These are phyloP conservation scores for Diaporthe sp. DNA, from an alignment of 2,329 filamentous ascomycete species.

Conservation along the genomic window DNA sequence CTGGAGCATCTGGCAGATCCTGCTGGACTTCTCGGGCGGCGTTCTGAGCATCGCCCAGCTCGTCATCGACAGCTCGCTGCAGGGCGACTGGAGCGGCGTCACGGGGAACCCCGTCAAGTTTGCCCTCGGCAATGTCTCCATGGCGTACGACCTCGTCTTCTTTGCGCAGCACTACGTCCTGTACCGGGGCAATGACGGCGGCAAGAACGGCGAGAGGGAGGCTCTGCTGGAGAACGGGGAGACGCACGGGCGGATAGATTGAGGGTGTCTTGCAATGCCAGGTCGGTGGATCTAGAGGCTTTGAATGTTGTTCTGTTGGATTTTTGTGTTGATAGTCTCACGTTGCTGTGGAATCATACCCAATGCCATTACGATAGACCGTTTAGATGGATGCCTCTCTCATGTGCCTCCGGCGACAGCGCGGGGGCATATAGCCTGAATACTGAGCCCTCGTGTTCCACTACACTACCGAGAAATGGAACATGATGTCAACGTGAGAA, in stretches of 20 bases:
- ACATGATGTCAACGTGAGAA: neutral
- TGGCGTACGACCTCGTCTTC: slow-evolving; percentile 88
- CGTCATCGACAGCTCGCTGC: slow-evolving; percentile 83
- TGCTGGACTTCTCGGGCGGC: slow-evolving; percentile 86
- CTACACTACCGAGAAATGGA: neutral
- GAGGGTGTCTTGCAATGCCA: neutral
- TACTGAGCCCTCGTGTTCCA: neutral
- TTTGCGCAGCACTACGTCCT: slow-evolving; percentile 89
- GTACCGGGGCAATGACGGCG: slow-evolving; percentile 59
- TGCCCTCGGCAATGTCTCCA: slow-evolving; percentile 83
- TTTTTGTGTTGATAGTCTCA: neutral
- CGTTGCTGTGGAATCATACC: neutral
- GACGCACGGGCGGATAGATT: slow-evolving; percentile 46
- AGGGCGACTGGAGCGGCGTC: slow-evolving; percentile 89
- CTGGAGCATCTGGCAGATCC: slow-evolving; percentile 87
- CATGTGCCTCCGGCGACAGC: neutral
- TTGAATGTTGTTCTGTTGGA: neutral
- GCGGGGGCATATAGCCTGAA: neutral
- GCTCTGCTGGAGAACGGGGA: slow-evolving; percentile 49
- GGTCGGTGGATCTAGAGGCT: neutral
- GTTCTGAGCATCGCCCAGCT: slow-evolving; percentile 85
- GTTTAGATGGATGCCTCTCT: neutral
- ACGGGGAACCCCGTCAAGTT: slow-evolving; percentile 94
- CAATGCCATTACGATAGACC: slow-evolving; percentile 8
- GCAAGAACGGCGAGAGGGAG: slow-evolving; percentile 48